These are phyloP conservation scores for Pachysandra terminalis DNA, from an alignment of 164 flowering plant species.

Conservation along the genomic window DNA sequence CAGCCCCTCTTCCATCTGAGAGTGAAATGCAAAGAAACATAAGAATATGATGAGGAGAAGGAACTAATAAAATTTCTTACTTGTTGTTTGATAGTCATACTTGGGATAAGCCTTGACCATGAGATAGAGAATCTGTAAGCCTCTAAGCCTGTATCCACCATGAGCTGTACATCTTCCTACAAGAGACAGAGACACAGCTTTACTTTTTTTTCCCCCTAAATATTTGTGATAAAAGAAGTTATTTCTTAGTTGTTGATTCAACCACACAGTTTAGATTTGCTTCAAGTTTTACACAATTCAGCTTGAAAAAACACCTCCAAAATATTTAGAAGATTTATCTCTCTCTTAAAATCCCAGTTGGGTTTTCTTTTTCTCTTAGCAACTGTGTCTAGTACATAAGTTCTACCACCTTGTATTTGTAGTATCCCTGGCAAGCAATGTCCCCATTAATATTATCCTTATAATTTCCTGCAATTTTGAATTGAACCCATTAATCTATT, in stretches of 20 bases:
- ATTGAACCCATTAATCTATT: neutral
- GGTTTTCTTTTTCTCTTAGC: too few species aligned
- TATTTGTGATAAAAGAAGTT: too few species aligned
- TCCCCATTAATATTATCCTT: slow-evolving; percentile 22
- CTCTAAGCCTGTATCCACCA: slow-evolving; percentile 10
- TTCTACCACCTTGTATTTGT: slow-evolving; percentile 26
- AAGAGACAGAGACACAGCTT: neutral
- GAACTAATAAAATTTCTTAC: neutral
- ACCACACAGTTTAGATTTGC: too few species aligned
- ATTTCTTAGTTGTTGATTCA: too few species aligned
- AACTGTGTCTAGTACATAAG: too few species aligned
- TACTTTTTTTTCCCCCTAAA: too few species aligned
- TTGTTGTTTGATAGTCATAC: neutral
- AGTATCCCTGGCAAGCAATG: slow-evolving; percentile 29
- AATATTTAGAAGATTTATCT: too few species aligned
- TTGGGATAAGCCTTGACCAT: slow-evolving; percentile 14
- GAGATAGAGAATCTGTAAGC: slow-evolving; percentile 17
- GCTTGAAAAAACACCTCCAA: too few species aligned
- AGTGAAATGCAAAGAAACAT: neutral
- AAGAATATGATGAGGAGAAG: neutral
- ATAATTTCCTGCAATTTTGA: slow-evolving; percentile 3
- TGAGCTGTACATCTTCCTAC: slow-evolving; percentile 21
- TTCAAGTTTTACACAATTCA: too few species aligned
- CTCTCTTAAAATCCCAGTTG: too few species aligned
- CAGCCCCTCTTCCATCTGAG: slow-evolving; percentile 70